Evolutionary conservation across 306 rosid species (phyloP), one percentile per base, ranked within the genome.

Genomic region (Vigna nakashimae): DNA sequence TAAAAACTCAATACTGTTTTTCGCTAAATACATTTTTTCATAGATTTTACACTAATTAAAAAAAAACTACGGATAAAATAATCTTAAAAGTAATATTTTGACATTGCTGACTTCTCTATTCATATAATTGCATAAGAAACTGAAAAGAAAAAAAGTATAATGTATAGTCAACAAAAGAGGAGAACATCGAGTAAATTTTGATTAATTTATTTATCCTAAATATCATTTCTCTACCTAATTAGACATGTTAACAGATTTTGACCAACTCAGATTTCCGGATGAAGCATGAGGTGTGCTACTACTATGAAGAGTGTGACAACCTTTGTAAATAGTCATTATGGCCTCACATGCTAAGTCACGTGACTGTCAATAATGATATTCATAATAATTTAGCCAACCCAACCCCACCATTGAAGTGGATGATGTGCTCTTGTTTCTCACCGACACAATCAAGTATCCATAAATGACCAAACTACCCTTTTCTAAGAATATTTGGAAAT

Each of bases 341-440:
- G 57, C 58, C 18, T 62, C 82, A 82, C 69, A 70, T 66, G 79
- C 7, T 24, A 45, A 46, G 59, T 42, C 85, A 82, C 78, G 79
- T 77, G 82, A 55, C 46, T 16, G 32, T 7, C 75, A 71, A 64
- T 77, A 82, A 71, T 69, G 57, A 43, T 65, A 55, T 20, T 57
- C 58, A 53, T 12, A 72, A 32, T 75, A 42, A 49, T 14, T 50
- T 6, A 60, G 17, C 22, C 76, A 14, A 26, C 16, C 1, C 52
- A 73, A 65, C 79, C 79, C 79, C 79, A 75, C 74, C 60, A 17
- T 60, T 28, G 32, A n/a, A 20, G 38, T 20, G 49, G 48, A 45
- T 16, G 9, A 50, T 20, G 40, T 69, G 28, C 49, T 36, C 15
- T 68, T 68, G 38, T 68, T 34, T 60, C 73, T 28, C 68, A 81